These are phyloP conservation scores for Arctium minus DNA, from an alignment of 129 eudicot genomes.

Conservation along the genomic window DNA sequence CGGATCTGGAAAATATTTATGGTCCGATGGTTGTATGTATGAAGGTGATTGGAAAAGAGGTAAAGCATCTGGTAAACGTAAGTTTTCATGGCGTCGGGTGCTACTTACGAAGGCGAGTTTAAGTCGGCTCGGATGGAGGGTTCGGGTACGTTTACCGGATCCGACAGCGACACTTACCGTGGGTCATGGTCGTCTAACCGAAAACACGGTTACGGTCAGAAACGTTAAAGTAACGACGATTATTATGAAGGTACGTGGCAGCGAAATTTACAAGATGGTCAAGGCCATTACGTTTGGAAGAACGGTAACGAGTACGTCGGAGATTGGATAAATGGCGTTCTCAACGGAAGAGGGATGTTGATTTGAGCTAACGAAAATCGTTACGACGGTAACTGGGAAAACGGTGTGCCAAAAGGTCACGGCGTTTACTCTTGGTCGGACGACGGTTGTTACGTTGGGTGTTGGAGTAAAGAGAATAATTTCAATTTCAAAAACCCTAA, in stretches of 20 bases:
- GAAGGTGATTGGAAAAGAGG: constrained; percentile 20
- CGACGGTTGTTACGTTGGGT: too few relatives aligned
- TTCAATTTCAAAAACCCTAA: background rate
- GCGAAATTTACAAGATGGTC: constrained; percentile 71
- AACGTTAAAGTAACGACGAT: constrained; percentile 77
- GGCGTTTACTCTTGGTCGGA: too few relatives aligned
- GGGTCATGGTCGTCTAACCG: constrained; percentile 71
- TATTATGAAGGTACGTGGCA: constrained; percentile 73
- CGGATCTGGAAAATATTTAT: too few relatives aligned
- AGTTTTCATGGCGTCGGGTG: constrained; percentile 95
- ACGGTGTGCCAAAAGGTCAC: constrained; percentile 38
- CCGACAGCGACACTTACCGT: constrained; percentile 76
- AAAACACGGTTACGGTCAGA: constrained; percentile 80
- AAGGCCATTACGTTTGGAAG: constrained; percentile 82
- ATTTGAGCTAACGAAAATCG: constrained; percentile 68
- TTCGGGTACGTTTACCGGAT: constrained; percentile 73
- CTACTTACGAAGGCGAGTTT: constrained; percentile 89
- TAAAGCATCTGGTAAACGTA: constrained; percentile 86
- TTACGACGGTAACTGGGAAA: constrained; percentile 84
- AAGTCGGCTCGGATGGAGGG: constrained; percentile 95
- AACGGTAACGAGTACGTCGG: constrained; percentile 28
- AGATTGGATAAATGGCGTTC: constrained; percentile 84
- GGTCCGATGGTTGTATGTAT: too few relatives aligned
- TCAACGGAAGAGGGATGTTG: constrained; percentile 75
- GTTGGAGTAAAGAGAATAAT: too few relatives aligned